These are phyloP conservation scores for Aspergillus conjunctus DNA, from an alignment of 495 filamentous ascomycete genomes.

Conservation along the genomic window DNA sequence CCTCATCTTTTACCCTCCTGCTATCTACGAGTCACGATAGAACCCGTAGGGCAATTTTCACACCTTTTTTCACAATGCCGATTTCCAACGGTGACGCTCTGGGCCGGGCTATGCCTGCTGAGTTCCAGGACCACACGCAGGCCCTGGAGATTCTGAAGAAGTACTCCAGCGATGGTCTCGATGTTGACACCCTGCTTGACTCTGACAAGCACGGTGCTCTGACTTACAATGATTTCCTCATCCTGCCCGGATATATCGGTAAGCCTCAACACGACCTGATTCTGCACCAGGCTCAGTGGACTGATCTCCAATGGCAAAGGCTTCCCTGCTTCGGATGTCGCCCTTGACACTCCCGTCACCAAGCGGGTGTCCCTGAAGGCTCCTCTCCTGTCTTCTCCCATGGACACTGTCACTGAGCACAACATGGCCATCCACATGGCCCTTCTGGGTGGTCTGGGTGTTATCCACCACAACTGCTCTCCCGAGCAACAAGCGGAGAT, in stretches of 20 bases:
- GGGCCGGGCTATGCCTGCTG: slow-evolving; percentile 47
- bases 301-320: slow-evolving; percentile 48
- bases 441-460: slow-evolving; percentile 90
- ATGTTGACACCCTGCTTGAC: slow-evolving; percentile 79
- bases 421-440: slow-evolving; percentile 99
- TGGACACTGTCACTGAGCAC: slow-evolving; percentile 99
- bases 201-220: slow-evolving; percentile 85
- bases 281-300: slow-evolving; percentile 52
- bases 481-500: slow-evolving; percentile 95
- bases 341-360: slow-evolving; percentile 86
- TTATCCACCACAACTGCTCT: slow-evolving; percentile 99
- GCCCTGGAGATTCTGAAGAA: slow-evolving; percentile 77
- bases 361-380: slow-evolving; percentile 93
- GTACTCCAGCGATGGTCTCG: slow-evolving; percentile 82
- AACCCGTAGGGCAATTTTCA: slow-evolving; percentile 28
- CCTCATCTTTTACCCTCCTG: slow-evolving; percentile 19
- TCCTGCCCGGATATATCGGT: slow-evolving; percentile 69
- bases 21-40: slow-evolving; percentile 30
- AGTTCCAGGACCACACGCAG: slow-evolving; percentile 58
- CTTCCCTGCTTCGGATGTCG: slow-evolving; percentile 89
- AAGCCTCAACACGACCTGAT: slow-evolving; percentile 29
- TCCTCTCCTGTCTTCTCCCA: slow-evolving; percentile 93
- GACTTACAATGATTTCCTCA: slow-evolving; percentile 78
- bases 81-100: slow-evolving; percentile 64
- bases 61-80: slow-evolving; percentile 59